These are phyloP conservation scores for Posidonia australis DNA, from an alignment of 106 monocot species.

Conservation along the genomic window DNA sequence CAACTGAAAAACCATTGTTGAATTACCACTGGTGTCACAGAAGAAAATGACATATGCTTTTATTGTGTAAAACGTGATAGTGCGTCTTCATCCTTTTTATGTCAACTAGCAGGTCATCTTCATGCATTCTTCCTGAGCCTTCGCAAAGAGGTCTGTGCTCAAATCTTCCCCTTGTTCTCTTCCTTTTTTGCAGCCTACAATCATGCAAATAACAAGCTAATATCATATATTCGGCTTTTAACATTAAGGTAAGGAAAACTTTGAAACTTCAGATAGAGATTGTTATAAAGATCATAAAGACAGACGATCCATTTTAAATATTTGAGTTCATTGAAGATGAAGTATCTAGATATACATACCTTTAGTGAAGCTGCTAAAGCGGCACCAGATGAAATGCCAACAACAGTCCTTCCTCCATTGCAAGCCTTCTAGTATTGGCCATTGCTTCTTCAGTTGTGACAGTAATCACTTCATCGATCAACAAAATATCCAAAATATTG, in stretches of 20 bases:
- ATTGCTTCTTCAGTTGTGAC: slow-evolving; percentile 61
- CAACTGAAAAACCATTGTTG: no score
- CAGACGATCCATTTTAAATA: background rate
- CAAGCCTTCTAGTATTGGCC: slow-evolving; percentile 52
- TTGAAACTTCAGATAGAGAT: no score
- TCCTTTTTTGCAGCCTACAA: slow-evolving; percentile 43
- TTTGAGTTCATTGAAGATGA: background rate
- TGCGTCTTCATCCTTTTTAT: no score
- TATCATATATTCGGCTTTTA: background rate
- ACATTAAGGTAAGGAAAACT: no score
- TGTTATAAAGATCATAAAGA: no score
- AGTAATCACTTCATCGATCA: slow-evolving; percentile 56
- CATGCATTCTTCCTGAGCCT: slow-evolving; percentile 56
- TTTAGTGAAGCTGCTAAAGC: slow-evolving; percentile 71
- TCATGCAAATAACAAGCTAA: background rate
- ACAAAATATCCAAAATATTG: slow-evolving; percentile 31
- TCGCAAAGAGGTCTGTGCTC: slow-evolving; percentile 67
- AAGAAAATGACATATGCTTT: no score
- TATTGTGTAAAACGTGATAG: no score
- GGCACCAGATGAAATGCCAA: slow-evolving; percentile 89
- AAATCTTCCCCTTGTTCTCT: slow-evolving; percentile 68
- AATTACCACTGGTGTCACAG: no score
- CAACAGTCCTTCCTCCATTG: slow-evolving; percentile 76
- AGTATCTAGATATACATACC: slow-evolving; percentile 20
- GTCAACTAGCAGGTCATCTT: slow-evolving; percentile 57